Evolutionary conservation across 2,329 filamentous ascomycete genomes (phyloP).

Genomic region (Myotisia sp.): DNA sequence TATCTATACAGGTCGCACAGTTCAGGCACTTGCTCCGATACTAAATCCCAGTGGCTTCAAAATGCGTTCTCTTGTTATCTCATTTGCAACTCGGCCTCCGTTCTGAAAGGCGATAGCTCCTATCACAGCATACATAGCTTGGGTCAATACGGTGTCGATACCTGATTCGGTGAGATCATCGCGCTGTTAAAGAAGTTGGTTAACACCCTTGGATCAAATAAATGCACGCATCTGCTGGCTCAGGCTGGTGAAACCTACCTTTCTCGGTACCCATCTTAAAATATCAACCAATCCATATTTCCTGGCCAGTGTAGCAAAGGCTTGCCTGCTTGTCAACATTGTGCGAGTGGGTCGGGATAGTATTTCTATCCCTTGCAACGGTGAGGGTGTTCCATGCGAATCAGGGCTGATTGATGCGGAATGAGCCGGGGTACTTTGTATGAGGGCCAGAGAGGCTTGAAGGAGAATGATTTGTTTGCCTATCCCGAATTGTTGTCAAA

Average conservation of each 20-base stretch:
- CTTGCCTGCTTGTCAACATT: constrained; percentile 48
- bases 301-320: constrained; percentile 53
- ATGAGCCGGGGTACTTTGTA: constrained; percentile 32
- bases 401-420: constrained; percentile 28
- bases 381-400: constrained; percentile 48
- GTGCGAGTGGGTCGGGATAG: constrained; percentile 48
- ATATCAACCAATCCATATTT: constrained; percentile 59
- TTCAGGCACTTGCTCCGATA: constrained; percentile 14
- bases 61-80: constrained; percentile 62
- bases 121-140: constrained; percentile 69
- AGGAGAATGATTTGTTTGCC: constrained; percentile 51
- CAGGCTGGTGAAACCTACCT: constrained; percentile 56
- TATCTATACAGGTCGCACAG: constrained; percentile 10
- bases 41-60: constrained; percentile 39
- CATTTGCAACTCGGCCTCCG: constrained; percentile 62
- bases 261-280: constrained; percentile 74
- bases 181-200: constrained; percentile 39
- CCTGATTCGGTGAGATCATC: constrained; percentile 60
- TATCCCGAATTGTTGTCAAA: constrained; percentile 17
- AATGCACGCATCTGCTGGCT: neutral
- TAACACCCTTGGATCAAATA: constrained; percentile 2
- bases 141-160: constrained; percentile 56
- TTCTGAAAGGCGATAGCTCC: constrained; percentile 82
- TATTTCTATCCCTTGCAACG: constrained; percentile 59
- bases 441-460: constrained; percentile 49